A percentile compares a stretch with the other conserved stretches of the same genome.
phyloP scores from a whole-genome alignment of 768 basidiomycete species.

The Hysterangium stoloniferum region DNA sequence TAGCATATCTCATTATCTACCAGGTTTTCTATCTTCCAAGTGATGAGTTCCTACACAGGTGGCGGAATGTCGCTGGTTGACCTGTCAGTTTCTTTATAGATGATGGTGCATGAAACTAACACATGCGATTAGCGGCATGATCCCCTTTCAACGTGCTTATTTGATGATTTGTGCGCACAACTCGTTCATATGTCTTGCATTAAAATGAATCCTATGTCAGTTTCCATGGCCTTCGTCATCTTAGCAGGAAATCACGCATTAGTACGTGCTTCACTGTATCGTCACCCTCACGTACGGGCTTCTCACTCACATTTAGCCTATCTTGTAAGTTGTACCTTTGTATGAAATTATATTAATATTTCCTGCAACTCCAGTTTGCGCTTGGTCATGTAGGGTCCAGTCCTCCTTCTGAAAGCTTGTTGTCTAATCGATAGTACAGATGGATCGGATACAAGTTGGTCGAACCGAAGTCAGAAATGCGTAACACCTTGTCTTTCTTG shows the following conservation, averaged over 20 bases:
- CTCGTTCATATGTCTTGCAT: background rate
- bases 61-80: constrained; percentile 84
- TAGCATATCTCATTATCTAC: background rate
- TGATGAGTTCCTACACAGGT: constrained; percentile 82
- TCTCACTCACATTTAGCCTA: constrained; percentile 42
- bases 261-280: constrained; percentile 45
- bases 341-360: background rate
- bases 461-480: constrained; percentile 46
- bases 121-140: constrained; percentile 36
- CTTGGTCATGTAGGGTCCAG: constrained; percentile 62
- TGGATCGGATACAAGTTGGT: constrained; percentile 65
- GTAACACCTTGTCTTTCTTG: constrained; percentile 84
- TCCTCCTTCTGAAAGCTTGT: constrained; percentile 5
- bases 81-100: constrained; percentile 35
- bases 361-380: constrained; percentile 47
- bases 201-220: constrained; percentile 6
- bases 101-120: background rate
- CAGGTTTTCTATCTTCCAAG: constrained; percentile 83
- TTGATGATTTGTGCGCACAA: constrained; percentile 47
- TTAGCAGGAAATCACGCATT: constrained; percentile 91
- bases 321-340: constrained; percentile 56
- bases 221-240: constrained; percentile 65
- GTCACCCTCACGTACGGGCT: constrained; percentile 1
- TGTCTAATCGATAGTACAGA: constrained; percentile 30
- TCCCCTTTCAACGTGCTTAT: constrained; percentile 85